phyloP scores from a whole-genome alignment of 768 basidiomycete species.

The Kockovaella imperatae region DNA sequence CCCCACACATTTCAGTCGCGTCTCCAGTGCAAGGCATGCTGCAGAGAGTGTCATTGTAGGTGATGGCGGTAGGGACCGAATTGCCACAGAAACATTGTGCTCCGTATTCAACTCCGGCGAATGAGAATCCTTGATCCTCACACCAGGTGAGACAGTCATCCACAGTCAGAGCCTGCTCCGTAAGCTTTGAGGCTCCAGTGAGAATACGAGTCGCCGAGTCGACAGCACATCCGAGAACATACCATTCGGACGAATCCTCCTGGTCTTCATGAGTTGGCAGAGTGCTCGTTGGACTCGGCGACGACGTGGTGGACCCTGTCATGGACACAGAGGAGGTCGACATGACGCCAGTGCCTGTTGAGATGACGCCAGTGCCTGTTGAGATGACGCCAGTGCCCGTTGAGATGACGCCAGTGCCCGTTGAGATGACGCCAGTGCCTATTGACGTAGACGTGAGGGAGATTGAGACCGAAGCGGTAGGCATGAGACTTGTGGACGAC shows the following conservation, averaged over 20 bases:
- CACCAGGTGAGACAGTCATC: conserved; percentile 40
- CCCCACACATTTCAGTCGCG: conserved; percentile 41
- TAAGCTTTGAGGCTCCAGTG: conserved; percentile 6
- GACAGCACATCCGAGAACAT: conserved; percentile 40
- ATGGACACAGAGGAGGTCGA: conserved; percentile 7
- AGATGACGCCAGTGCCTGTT: background rate
- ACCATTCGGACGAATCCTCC: conserved; percentile 34
- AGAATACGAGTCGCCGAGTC: conserved; percentile 29
- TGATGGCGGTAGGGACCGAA: conserved; percentile 17
- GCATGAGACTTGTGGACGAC: background rate
- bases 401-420: background rate
- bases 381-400: conserved; percentile 1
- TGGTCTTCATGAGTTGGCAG: conserved; percentile 16
- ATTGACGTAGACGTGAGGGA: background rate
- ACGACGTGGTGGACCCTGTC: conserved; percentile 13
- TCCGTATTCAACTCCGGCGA: conserved; percentile 42
- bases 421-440: background rate
- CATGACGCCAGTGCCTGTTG: conserved; percentile 1
- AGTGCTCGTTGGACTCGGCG: conserved; percentile 11
- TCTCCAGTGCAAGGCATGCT: conserved; percentile 38
- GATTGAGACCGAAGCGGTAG: conserved; percentile 1
- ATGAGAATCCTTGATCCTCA: conserved; percentile 39
- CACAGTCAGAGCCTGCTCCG: conserved; percentile 32
- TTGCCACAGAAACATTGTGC: conserved; percentile 44
- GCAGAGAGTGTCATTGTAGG: conserved; percentile 29